A percentile compares a stretch with the other conserved stretches of the same genome.
These are phyloP conservation scores for Escallonia rubra DNA, from an alignment of 129 eudicot genomes.

Conservation along the genomic window DNA sequence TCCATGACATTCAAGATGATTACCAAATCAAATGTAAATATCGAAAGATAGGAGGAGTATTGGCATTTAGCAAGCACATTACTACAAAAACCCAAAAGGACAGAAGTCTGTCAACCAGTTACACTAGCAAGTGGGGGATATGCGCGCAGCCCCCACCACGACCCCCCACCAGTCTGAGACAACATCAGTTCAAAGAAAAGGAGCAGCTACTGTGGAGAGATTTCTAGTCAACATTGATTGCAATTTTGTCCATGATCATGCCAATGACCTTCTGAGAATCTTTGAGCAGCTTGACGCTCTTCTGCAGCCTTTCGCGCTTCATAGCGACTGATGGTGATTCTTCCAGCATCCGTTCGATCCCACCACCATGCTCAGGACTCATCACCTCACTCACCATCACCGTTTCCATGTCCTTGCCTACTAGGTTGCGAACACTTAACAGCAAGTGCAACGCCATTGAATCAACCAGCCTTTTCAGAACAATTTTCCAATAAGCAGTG, in stretches of 20 bases:
- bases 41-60: too few species aligned
- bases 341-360: constrained; percentile 30
- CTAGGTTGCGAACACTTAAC: constrained; percentile 31
- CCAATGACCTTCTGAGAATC: constrained; percentile 32
- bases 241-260: constrained; percentile 25
- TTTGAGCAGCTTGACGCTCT: constrained; percentile 30
- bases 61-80: too few species aligned
- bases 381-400: constrained; percentile 26
- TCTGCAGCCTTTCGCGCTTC: constrained; percentile 26
- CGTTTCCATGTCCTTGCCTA: constrained; percentile 25
- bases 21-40: too few species aligned
- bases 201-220: too few species aligned
- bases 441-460: constrained; percentile 40
- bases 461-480: constrained; percentile 39
- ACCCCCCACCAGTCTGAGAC: too few species aligned
- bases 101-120: too few species aligned
- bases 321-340: constrained; percentile 27
- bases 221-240: constrained; percentile 7
- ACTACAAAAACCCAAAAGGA: too few species aligned
- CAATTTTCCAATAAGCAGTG: constrained; percentile 38
- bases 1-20: too few species aligned
- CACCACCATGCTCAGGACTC: constrained; percentile 25
- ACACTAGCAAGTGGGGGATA: too few species aligned
- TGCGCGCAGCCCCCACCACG: too few species aligned
- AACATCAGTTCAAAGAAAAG: too few species aligned